A percentile compares a stretch with the other conserved stretches of the same genome.
Conservation (phyloP, 1,139 yeast species). For the Kodamaea sp. region DNA sequence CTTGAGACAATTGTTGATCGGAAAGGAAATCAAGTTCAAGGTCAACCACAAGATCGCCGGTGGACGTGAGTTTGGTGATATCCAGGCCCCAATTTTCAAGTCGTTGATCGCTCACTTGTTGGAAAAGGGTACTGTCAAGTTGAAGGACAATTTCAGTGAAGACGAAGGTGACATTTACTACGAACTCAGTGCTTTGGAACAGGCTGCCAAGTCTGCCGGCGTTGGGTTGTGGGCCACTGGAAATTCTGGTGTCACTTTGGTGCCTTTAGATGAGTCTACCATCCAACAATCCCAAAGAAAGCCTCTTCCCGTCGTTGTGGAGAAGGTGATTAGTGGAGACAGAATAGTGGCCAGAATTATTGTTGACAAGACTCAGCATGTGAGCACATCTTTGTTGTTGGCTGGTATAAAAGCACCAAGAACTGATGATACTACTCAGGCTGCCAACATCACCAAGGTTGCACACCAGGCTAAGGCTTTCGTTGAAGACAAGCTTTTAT, state of each 20-base stretch:
- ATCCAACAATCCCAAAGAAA: conserved; percentile 37
- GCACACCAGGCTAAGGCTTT: conserved; percentile 69
- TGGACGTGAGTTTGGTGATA: conserved; percentile 74
- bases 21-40: conserved; percentile 64
- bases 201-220: conserved; percentile 48
- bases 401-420: conserved; percentile 79
- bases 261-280: conserved; percentile 38
- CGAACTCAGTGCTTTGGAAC: conserved; percentile 40
- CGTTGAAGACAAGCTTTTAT: conserved; percentile 67
- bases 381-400: conserved; percentile 58
- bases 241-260: conserved; percentile 21
- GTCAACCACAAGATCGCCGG: conserved; percentile 52
- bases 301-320: conserved; percentile 63
- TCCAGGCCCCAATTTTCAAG: conserved; percentile 61
- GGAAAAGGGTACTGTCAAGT: conserved; percentile 60
- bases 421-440: conserved; percentile 50
- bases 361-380: conserved; percentile 41
- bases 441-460: conserved; percentile 38
- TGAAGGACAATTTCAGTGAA: conserved; percentile 54
- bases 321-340: conserved; percentile 78
- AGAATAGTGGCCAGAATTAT: conserved; percentile 62
- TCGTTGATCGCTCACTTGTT: conserved; percentile 61
- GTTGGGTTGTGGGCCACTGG: conserved; percentile 56
- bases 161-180: conserved; percentile 37
- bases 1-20: conserved; percentile 64